Evolutionary conservation across 495 filamentous ascomycete genomes (phyloP).

Genomic region (Aspergillus bertholletiae): DNA sequence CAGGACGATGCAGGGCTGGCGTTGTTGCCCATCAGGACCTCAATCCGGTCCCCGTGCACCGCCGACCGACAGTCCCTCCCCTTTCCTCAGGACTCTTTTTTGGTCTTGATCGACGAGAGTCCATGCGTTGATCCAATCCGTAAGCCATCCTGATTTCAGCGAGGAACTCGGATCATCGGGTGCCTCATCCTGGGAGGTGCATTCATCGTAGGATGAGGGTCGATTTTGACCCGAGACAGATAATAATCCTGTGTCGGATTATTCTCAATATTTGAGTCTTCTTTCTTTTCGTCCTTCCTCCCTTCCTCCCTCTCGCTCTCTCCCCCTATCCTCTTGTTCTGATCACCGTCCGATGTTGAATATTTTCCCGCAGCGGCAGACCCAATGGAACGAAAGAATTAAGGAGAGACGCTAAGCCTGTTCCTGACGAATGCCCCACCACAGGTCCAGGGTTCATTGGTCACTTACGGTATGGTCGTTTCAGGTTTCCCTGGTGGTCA

Average conservation of each 20-base stretch:
- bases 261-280: no score
- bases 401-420: conserved; percentile 31
- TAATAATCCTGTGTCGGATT: background rate
- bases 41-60: background rate
- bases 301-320: background rate
- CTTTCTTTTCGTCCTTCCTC: no score
- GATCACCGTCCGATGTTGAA: no score
- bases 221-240: background rate
- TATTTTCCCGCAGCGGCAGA: background rate
- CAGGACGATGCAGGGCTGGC: background rate
- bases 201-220: background rate
- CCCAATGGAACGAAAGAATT: background rate
- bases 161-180: conserved; percentile 8
- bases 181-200: background rate
- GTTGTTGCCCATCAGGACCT: no score
- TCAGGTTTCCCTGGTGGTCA: background rate
- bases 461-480: background rate
- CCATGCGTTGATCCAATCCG: conserved; percentile 6
- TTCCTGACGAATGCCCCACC: conserved; percentile 30
- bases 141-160: background rate
- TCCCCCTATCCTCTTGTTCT: background rate
- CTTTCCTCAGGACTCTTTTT: background rate
- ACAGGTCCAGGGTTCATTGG: background rate
- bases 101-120: conserved; percentile 6
- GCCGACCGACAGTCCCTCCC: no score